Evolutionary conservation across 1,284 basidiomycete genomes (phyloP).

Genomic region (Sparassis latifolia): DNA sequence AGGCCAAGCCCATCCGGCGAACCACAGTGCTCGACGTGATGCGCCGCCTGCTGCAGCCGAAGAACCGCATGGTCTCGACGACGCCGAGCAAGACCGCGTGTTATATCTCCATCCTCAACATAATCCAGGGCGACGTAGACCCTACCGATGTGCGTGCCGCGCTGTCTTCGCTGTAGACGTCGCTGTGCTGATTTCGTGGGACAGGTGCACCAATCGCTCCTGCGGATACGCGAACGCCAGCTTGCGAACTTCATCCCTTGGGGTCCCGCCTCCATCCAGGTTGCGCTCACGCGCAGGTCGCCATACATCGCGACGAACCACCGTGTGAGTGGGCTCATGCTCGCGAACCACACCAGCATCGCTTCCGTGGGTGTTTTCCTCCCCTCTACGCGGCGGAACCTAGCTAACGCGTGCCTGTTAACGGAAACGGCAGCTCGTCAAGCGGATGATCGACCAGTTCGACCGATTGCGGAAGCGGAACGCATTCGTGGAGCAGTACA

Average conservation of each 20-base stretch:
- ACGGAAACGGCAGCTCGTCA: conserved; percentile 66
- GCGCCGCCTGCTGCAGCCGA: conserved; percentile 94
- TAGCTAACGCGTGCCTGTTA: too few relatives aligned
- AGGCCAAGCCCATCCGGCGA: conserved; percentile 62
- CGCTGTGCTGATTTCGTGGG: neutral
- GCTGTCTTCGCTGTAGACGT: neutral
- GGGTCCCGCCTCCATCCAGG: conserved; percentile 98
- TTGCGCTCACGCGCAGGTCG: conserved; percentile 88
- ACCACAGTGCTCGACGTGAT: conserved; percentile 98
- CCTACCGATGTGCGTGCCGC: conserved; percentile 78
- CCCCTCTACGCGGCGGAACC: neutral
- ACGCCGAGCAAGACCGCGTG: conserved; percentile 86
- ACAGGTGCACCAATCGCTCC: conserved; percentile 92
- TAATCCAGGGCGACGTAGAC: conserved; percentile 98
- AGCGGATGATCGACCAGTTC: conserved; percentile 94
- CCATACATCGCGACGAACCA: conserved; percentile 87
- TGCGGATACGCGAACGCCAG: conserved; percentile 94
- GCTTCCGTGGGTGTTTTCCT: conserved; percentile 63
- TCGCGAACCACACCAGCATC: conserved; percentile 98
- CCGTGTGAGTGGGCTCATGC: conserved; percentile 95
- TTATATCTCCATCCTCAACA: conserved; percentile 97
- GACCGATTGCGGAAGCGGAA: conserved; percentile 85
- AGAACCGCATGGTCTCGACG: conserved; percentile 98
- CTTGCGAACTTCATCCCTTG: conserved; percentile 98
- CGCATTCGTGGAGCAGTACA: conserved; percentile 97